Percentiles rank a stretch among this genome's conserved stretches.
phyloP scores from a whole-genome alignment of 306 rosid species.

The Vigna radiata region DNA sequence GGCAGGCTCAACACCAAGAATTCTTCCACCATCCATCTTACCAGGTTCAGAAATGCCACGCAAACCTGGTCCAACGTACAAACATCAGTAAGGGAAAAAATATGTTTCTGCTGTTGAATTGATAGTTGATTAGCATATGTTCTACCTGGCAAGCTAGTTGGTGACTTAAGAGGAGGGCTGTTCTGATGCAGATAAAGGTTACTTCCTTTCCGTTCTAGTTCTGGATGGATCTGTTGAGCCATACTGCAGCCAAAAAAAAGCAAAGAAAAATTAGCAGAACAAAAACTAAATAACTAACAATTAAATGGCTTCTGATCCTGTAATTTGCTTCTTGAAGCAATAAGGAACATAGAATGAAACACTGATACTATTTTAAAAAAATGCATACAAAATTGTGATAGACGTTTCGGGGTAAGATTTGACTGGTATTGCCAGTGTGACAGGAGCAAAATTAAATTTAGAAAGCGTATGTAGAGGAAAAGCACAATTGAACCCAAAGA shows the following conservation, averaged over 20 bases:
- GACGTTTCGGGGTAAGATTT: conserved; percentile 8
- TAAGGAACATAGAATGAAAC: neutral
- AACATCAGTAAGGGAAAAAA: conserved; percentile 23
- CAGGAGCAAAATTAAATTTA: neutral
- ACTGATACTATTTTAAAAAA: neutral
- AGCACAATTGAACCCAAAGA: conserved; percentile 15
- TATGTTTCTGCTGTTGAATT: conserved; percentile 23
- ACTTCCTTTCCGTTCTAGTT: conserved; percentile 48
- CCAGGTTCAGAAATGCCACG: conserved; percentile 43
- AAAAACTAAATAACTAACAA: neutral
- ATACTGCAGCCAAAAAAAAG: conserved; percentile 32
- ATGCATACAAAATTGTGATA: neutral
- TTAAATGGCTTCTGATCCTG: neutral
- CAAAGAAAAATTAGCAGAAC: conserved; percentile 9
- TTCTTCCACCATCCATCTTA: conserved; percentile 45
- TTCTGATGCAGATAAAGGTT: conserved; percentile 43
- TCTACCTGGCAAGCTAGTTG: conserved; percentile 46
- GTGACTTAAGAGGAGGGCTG: conserved; percentile 12
- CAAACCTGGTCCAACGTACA: conserved; percentile 40
- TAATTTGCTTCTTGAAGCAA: conserved; percentile 30
- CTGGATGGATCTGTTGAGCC: conserved; percentile 38
- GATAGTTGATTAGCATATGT: conserved; percentile 22
- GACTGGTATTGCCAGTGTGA: conserved; percentile 2
- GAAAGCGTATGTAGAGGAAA: conserved; percentile 28
- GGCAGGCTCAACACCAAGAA: conserved; percentile 48